Conservation (phyloP, 2,329 filamentous ascomycete species). For the Trichoderma sp. region DNA sequence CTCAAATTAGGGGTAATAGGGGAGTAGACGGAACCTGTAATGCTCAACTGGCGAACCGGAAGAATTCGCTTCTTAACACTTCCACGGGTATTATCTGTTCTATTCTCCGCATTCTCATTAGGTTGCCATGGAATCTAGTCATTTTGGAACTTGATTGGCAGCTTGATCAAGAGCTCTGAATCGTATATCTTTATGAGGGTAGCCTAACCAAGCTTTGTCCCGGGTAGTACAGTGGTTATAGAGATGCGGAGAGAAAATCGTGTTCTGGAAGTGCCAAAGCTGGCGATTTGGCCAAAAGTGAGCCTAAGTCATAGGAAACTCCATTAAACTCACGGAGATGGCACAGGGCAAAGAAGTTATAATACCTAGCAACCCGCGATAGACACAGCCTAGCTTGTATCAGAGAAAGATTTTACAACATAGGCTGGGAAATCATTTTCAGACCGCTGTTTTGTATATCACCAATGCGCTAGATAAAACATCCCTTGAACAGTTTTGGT, state of each 20-base stretch:
- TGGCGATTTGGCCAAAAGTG: background rate
- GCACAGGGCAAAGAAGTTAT: background rate
- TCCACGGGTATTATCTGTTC: background rate
- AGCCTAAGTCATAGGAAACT: background rate
- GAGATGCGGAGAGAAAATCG: background rate
- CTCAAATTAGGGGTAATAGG: background rate
- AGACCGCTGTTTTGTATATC: background rate
- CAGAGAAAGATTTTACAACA: background rate
- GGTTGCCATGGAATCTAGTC: background rate
- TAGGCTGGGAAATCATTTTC: background rate
- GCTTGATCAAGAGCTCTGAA: background rate
- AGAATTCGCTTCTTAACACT: background rate
- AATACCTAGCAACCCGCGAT: background rate
- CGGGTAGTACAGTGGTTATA: background rate
- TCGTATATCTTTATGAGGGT: background rate
- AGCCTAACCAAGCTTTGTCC: background rate
- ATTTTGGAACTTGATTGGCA: background rate
- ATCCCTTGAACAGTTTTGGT: background rate
- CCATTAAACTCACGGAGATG: background rate
- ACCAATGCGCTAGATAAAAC: background rate
- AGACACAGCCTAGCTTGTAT: background rate
- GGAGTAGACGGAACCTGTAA: background rate
- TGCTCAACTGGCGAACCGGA: background rate
- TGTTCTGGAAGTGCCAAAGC: background rate
- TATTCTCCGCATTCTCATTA: background rate